phyloP scores from a whole-genome alignment of 306 rosid species.

The Quercus variabilis region DNA sequence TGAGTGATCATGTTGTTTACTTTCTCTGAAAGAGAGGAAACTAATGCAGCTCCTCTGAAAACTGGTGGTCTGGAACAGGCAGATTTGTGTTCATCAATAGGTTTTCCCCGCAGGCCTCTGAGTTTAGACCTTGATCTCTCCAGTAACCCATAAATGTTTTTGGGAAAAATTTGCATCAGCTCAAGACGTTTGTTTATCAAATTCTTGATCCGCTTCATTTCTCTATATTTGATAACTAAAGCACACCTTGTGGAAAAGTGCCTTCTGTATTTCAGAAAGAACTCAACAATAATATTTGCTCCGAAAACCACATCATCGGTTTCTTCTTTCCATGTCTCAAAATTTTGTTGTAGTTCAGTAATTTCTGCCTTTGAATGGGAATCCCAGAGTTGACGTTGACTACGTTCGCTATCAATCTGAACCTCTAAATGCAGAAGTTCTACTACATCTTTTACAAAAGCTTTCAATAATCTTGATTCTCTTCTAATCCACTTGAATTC shows the following conservation, averaged over 20 bases:
- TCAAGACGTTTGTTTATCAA: background rate
- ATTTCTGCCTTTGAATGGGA: background rate
- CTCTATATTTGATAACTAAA: background rate
- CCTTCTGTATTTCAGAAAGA: background rate
- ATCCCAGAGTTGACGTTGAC: background rate
- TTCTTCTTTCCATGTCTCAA: constrained; percentile 20
- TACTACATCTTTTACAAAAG: constrained; percentile 10
- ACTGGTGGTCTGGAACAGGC: background rate
- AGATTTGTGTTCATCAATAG: background rate
- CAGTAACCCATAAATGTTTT: constrained; percentile 13
- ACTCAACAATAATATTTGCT: background rate
- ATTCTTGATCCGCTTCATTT: background rate
- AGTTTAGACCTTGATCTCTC: constrained; percentile 13
- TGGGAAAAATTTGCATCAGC: background rate
- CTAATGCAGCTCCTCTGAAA: no score
- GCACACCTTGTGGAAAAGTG: background rate
- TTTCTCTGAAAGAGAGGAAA: background rate
- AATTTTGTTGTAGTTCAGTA: background rate
- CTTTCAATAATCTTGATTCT: constrained; percentile 6
- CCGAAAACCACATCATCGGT: background rate
- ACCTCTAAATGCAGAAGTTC: background rate
- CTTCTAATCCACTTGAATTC: constrained; percentile 27
- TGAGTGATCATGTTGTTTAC: background rate
- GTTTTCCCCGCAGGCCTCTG: constrained; percentile 20
- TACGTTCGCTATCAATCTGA: background rate